Percentiles rank a stretch among this genome's conserved stretches.
phyloP scores from a whole-genome alignment of 495 filamentous ascomycete genomes.

The Xylaria grammica region DNA sequence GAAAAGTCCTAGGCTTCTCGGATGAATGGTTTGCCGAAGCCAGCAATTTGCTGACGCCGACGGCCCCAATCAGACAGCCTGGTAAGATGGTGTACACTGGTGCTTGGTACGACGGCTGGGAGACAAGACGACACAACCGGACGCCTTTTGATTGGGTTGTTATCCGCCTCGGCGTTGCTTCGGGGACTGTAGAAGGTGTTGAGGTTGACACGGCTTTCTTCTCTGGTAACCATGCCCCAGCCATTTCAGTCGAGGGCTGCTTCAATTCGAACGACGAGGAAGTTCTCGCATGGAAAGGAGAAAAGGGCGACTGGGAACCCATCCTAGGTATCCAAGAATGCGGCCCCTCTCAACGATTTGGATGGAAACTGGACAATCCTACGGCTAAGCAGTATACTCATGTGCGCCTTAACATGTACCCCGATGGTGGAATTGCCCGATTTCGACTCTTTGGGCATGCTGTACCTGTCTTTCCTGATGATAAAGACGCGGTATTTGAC shows the following conservation, averaged over 20 bases:
- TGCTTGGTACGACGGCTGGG: slow-evolving; percentile 97
- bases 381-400: slow-evolving; percentile 77
- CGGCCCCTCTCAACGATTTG: slow-evolving; percentile 76
- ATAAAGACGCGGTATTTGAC: slow-evolving; percentile 71
- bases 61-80: slow-evolving; percentile 73
- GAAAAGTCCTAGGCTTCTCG: slow-evolving; percentile 74
- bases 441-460: slow-evolving; percentile 82
- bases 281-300: slow-evolving; percentile 63
- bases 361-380: slow-evolving; percentile 70
- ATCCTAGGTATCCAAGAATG: slow-evolving; percentile 74
- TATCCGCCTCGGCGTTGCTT: slow-evolving; percentile 77
- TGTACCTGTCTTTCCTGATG: slow-evolving; percentile 70
- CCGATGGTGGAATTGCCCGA: slow-evolving; percentile 90
- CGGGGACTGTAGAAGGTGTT: slow-evolving; percentile 75
- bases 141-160: slow-evolving; percentile 84
- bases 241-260: slow-evolving; percentile 80
- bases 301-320: slow-evolving; percentile 68
- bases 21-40: slow-evolving; percentile 92
- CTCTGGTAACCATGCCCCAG: slow-evolving; percentile 84
- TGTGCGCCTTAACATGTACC: slow-evolving; percentile 86
- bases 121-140: slow-evolving; percentile 85
- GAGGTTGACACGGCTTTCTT: slow-evolving; percentile 91
- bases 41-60: slow-evolving; percentile 76
- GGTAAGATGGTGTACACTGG: slow-evolving; percentile 85
- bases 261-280: slow-evolving; percentile 65